A percentile compares a stretch with the other conserved stretches of the same genome.
phyloP scores from a whole-genome alignment of 139 green algal species.

The Coelastrella sp. region DNA sequence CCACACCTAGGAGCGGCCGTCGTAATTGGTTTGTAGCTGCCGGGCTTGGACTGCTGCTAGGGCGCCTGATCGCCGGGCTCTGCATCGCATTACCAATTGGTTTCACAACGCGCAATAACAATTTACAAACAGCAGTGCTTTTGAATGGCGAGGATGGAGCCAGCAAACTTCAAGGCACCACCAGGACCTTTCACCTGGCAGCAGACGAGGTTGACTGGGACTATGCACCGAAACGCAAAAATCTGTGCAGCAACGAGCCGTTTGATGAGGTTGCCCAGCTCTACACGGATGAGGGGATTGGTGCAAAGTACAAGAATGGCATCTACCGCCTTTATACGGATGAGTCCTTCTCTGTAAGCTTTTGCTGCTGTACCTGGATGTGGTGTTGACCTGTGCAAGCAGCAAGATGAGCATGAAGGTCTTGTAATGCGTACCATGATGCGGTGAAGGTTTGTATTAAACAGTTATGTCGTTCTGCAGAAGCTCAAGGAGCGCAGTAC shows the following conservation, averaged over 20 bases:
- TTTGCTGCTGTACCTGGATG: not conserved
- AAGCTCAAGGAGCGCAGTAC: not conserved
- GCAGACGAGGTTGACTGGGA: constrained; percentile 66
- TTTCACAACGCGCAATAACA: not conserved
- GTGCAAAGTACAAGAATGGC: constrained; percentile 58
- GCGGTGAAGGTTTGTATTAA: too few relatives aligned
- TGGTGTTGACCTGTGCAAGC: too few relatives aligned
- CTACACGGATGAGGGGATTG: constrained; percentile 41
- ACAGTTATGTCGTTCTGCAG: too few relatives aligned
- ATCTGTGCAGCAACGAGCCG: constrained; percentile 24
- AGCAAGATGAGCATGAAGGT: too few relatives aligned
- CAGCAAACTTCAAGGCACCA: not conserved
- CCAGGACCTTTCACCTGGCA: constrained; percentile 55
- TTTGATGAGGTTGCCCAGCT: constrained; percentile 20
- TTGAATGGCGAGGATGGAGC: not conserved
- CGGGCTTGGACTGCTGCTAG: constrained; percentile 11
- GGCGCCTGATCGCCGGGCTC: not conserved
- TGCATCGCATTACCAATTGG: constrained; percentile 30
- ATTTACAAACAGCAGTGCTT: not conserved
- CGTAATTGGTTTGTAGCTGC: not conserved
- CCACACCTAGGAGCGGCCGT: not conserved
- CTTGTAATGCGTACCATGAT: not conserved
- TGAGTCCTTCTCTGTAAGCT: constrained; percentile 51
- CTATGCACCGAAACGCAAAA: constrained; percentile 54
- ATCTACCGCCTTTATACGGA: constrained; percentile 66